Evolutionary conservation across 176 grass and related monocot species (phyloP).

Genomic region (Carex kokanica): DNA sequence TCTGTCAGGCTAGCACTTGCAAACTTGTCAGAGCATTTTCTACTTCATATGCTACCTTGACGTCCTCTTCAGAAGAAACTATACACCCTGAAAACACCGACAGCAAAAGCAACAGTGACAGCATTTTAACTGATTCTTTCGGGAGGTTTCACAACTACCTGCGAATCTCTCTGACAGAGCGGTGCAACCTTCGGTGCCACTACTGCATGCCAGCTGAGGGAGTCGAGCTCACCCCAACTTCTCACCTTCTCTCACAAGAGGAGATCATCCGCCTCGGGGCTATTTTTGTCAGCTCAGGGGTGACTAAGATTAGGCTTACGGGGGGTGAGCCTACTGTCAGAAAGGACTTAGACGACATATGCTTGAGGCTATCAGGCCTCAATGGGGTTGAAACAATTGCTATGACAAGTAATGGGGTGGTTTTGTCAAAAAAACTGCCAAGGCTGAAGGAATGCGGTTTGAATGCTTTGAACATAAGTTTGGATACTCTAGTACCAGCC

Average conservation of each 20-base stretch:
- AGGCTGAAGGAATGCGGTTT: constrained; percentile 84
- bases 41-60: constrained; percentile 15
- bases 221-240: constrained; percentile 60
- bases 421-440: constrained; percentile 78
- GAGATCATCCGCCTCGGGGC: constrained; percentile 64
- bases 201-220: constrained; percentile 94
- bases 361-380: constrained; percentile 59
- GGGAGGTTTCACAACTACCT: constrained; percentile 83
- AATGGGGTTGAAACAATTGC: constrained; percentile 86
- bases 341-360: constrained; percentile 93
- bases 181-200: constrained; percentile 81
- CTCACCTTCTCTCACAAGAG: constrained; percentile 60
- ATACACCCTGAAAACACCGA: constrained; percentile 1
- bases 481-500: constrained; percentile 86
- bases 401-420: constrained; percentile 85
- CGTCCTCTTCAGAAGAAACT: constrained; percentile 15
- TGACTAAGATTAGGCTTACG: constrained; percentile 88
- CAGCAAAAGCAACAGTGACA: constrained; percentile 25
- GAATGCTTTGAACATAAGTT: constrained; percentile 86
- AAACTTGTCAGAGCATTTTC: constrained; percentile 6
- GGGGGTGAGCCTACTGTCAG: constrained; percentile 82
- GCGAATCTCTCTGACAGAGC: constrained; percentile 75
- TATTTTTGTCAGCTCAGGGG: constrained; percentile 69
- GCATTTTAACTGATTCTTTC: constrained; percentile 78
- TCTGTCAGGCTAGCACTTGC: neutral